These are phyloP conservation scores for Coniochaeta hoffmannii DNA, from an alignment of 2,329 filamentous ascomycete genomes.

Conservation along the genomic window DNA sequence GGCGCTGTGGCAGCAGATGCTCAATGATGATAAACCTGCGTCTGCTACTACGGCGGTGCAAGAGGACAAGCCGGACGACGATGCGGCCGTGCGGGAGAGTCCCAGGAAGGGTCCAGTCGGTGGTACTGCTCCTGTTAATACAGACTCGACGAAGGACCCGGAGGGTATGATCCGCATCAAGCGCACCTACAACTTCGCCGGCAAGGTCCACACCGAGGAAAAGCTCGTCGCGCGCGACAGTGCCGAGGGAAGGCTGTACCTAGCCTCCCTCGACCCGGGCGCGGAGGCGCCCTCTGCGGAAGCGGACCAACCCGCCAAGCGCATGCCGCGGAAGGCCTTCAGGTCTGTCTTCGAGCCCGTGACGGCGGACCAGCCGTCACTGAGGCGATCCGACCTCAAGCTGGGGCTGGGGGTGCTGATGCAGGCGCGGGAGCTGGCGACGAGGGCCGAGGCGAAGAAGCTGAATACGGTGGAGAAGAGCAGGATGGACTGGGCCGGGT, in stretches of 20 bases:
- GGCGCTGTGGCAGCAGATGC: constrained; percentile 62
- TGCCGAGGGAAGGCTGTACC: constrained; percentile 57
- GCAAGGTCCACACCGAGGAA: constrained; percentile 63
- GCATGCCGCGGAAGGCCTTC: constrained; percentile 46
- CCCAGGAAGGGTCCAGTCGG: neutral
- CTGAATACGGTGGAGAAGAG: constrained; percentile 67
- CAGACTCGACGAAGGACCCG: constrained; percentile 12
- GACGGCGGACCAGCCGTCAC: constrained; percentile 28
- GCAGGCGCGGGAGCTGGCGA: constrained; percentile 34
- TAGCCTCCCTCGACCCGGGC: constrained; percentile 40
- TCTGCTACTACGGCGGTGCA: constrained; percentile 4
- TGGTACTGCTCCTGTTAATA: no score
- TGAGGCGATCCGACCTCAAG: constrained; percentile 47
- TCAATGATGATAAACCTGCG: constrained; percentile 43
- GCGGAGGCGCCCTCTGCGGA: constrained; percentile 14
- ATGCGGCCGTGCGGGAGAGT: neutral
- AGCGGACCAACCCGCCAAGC: constrained; percentile 26
- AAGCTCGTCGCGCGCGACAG: constrained; percentile 59
- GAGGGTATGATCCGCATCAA: constrained; percentile 54
- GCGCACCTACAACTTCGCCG: constrained; percentile 68
- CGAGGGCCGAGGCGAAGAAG: constrained; percentile 49
- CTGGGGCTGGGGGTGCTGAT: constrained; percentile 44
- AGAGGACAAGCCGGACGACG: constrained; percentile 9
- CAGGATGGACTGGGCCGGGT: constrained; percentile 66
- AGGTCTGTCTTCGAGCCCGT: constrained; percentile 57